These are phyloP conservation scores for Arxiozyma slooffiae DNA, from an alignment of 1,139 yeast species.

Conservation along the genomic window DNA sequence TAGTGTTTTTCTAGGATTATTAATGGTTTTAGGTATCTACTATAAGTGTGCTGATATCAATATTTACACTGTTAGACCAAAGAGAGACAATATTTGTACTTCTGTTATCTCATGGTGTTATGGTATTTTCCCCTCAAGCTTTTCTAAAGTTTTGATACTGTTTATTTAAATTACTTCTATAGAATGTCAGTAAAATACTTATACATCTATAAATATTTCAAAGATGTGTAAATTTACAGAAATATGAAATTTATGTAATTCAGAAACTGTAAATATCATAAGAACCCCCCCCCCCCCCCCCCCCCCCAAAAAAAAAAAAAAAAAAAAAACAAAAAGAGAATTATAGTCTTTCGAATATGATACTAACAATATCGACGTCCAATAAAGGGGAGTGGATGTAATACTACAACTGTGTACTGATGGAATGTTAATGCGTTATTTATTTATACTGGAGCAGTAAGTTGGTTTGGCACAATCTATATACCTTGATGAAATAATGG, in stretches of 20 bases:
- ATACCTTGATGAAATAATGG: no score
- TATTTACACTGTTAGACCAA: constrained; percentile 5
- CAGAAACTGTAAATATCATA: not conserved
- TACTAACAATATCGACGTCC: constrained; percentile 40
- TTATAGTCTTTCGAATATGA: constrained; percentile 51
- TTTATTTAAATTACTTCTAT: no score
- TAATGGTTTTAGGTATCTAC: constrained; percentile 55
- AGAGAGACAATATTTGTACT: not conserved
- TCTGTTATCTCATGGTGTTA: not conserved
- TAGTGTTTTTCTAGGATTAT: constrained; percentile 44
- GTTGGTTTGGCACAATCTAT: no score
- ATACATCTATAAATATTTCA: not conserved
- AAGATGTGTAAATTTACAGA: not conserved
- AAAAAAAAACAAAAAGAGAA: no score
- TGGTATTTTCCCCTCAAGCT: no score
- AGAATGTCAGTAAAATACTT: not conserved
- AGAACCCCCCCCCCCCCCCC: no score
- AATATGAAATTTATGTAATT: not conserved
- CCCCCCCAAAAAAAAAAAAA: no score
- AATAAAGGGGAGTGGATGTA: no score
- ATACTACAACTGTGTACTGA: no score
- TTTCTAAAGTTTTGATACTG: not conserved
- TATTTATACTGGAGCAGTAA: no score
- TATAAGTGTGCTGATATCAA: constrained; percentile 33
- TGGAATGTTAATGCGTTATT: no score